These are phyloP conservation scores for Trichoderma sp. DNA, from an alignment of 2,329 filamentous ascomycete species.

Conservation along the genomic window DNA sequence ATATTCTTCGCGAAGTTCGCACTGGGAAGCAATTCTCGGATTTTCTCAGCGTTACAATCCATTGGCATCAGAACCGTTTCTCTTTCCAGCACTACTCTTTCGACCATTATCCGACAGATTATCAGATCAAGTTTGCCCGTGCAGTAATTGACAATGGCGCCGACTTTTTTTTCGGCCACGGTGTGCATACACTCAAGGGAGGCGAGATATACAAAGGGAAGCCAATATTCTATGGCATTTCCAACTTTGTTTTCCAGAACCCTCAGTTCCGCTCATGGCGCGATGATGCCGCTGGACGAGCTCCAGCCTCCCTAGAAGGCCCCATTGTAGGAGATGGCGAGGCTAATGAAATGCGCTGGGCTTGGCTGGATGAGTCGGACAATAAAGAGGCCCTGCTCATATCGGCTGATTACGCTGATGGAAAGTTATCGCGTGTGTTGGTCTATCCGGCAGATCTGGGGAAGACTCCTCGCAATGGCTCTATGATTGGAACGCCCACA, in stretches of 20 bases:
- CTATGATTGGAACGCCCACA: constrained; percentile 12
- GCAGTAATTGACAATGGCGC: constrained; percentile 19
- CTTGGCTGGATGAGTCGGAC: constrained; percentile 12
- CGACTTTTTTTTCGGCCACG: constrained; percentile 22
- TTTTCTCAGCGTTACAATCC: constrained; percentile 17
- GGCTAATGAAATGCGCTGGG: constrained; percentile 15
- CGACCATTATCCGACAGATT: constrained; percentile 22
- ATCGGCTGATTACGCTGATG: constrained; percentile 1
- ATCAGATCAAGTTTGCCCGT: constrained; percentile 13
- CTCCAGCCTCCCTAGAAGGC: not conserved
- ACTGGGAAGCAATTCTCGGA: constrained; percentile 20
- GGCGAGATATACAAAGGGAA: constrained; percentile 20
- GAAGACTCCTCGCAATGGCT: not conserved
- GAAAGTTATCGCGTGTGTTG: constrained; percentile 7
- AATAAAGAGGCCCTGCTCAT: constrained; percentile 16
- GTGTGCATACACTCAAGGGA: constrained; percentile 23
- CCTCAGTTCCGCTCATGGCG: constrained; percentile 22
- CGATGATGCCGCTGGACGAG: constrained; percentile 16
- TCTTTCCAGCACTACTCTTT: constrained; percentile 24
- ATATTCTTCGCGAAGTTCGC: constrained; percentile 22
- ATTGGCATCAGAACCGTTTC: constrained; percentile 24
- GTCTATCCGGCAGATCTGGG: constrained; percentile 17
- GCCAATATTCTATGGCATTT: constrained; percentile 17
- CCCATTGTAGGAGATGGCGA: constrained; percentile 16
- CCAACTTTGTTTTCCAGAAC: constrained; percentile 24